Percentiles rank a stretch among this genome's conserved stretches.
phyloP scores from a whole-genome alignment of 1,139 yeast species.

The Kluyveromyces sp. region DNA sequence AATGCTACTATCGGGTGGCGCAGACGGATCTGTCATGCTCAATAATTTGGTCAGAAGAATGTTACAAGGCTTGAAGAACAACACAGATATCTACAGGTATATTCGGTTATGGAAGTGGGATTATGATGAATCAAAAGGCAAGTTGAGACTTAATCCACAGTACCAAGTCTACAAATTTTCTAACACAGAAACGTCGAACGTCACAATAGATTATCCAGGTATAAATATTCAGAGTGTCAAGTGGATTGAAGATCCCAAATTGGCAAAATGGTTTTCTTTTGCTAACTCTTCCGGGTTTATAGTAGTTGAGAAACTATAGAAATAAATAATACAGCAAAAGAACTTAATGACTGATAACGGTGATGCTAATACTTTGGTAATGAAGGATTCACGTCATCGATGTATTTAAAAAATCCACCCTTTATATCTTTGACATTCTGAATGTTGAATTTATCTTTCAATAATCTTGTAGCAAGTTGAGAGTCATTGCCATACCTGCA shows the following conservation, averaged over 20 bases:
- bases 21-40: constrained; percentile 50
- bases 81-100: constrained; percentile 29
- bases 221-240: constrained; percentile 47
- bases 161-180: constrained; percentile 26
- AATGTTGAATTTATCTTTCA: constrained; percentile 46
- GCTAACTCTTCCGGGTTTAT: constrained; percentile 61
- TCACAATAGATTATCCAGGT: constrained; percentile 46
- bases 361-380: constrained; percentile 58
- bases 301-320: constrained; percentile 50
- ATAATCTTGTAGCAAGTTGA: constrained; percentile 57
- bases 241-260: constrained; percentile 52
- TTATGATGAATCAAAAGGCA: constrained; percentile 31
- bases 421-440: constrained; percentile 53
- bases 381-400: constrained; percentile 48
- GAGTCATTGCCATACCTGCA: constrained; percentile 94
- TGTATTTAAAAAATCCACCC: constrained; percentile 78
- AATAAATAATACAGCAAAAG: neutral
- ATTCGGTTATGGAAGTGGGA: constrained; percentile 37
- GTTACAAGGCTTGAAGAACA: constrained; percentile 36
- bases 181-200: constrained; percentile 25
- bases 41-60: constrained; percentile 39
- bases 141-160: constrained; percentile 36
- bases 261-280: constrained; percentile 58
- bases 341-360: neutral
- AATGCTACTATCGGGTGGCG: constrained; percentile 49